phyloP scores from a whole-genome alignment of 1,284 basidiomycete genomes.

The Pseudozyma sp. region DNA sequence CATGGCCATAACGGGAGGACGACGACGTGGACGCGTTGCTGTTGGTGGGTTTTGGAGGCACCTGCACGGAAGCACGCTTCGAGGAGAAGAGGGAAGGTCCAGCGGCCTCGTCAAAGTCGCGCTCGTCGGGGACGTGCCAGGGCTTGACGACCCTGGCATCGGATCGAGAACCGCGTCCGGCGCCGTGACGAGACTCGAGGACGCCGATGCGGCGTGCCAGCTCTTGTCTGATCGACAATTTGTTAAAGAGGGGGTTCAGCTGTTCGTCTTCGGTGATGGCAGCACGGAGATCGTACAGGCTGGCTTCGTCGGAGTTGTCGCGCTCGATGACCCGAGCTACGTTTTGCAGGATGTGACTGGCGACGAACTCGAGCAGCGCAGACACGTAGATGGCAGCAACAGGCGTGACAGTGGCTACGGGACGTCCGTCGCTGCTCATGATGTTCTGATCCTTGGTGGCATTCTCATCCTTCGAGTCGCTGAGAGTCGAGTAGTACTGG shows the following conservation, averaged over 20 bases:
- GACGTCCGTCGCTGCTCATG: conserved; percentile 62
- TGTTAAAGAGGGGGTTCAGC: conserved; percentile 44
- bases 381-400: conserved; percentile 64
- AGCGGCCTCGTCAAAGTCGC: conserved; percentile 58
- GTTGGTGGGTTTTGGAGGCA: conserved; percentile 9
- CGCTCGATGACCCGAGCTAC: conserved; percentile 61
- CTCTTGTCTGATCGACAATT: conserved; percentile 46
- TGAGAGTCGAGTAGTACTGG: conserved; percentile 61
- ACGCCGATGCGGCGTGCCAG: conserved; percentile 36
- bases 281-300: conserved; percentile 54
- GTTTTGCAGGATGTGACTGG: conserved; percentile 58
- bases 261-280: conserved; percentile 62
- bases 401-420: conserved; percentile 64
- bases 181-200: conserved; percentile 27
- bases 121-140: conserved; percentile 52
- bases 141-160: conserved; percentile 42
- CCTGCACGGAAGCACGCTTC: conserved; percentile 36
- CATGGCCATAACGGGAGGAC: conserved; percentile 18
- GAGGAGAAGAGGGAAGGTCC: conserved; percentile 39
- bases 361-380: conserved; percentile 61
- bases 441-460: conserved; percentile 57
- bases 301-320: conserved; percentile 63
- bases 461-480: conserved; percentile 54
- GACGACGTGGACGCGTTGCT: conserved; percentile 10
- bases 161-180: conserved; percentile 17